Evolutionary conservation across 106 monocot genomes (phyloP), one percentile per base, ranked within the genome.

Genomic region (Agapanthus africanus): DNA sequence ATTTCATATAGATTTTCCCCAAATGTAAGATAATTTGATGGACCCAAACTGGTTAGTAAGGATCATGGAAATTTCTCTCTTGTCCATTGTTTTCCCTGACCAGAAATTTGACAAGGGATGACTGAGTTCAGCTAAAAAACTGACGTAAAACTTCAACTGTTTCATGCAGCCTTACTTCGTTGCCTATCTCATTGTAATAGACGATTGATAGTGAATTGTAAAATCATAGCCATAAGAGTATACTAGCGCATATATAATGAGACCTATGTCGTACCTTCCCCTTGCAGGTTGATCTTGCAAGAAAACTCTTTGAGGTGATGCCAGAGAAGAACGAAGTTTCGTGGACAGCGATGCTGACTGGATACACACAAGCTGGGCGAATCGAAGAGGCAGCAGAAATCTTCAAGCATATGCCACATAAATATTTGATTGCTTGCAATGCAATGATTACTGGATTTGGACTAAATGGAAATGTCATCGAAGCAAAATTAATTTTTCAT

Each of bases 271-370:
- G 7, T 6, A 37, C 27, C 19, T 50, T 50, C 21, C 25, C 21
- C 50, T 50, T 50, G 1, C 70, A 82, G 54, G 78, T 94, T 4
- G 80, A 87, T 39, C 69, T 84, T 9, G 93, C 93, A 19, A 70
- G 93, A 60, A 84, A 94, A 66, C 80, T 94, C 52, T 94, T 94
- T 47, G 93, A 94, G 76, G 90, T 90, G 22, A 94, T 94, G 90
- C 93, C 93, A 0, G 81, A 87, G 72, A 82, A 77, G 72, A 94
- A 94, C 38, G 93, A 94, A 71, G 71, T 94, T 9, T 79, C 93
- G 4, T 94, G 93, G 90, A 94, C 93, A 10, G 90, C 90, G 9
- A 90, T 94, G 84, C 39, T 94, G 15, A 84, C 82, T 23, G 93
- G 90, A 19, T 94, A 87, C 59, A 74, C 81, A 11, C 90, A 87